Evolutionary conservation across 2,329 filamentous ascomycete species (phyloP).

Genomic region (Myotisia sp.): DNA sequence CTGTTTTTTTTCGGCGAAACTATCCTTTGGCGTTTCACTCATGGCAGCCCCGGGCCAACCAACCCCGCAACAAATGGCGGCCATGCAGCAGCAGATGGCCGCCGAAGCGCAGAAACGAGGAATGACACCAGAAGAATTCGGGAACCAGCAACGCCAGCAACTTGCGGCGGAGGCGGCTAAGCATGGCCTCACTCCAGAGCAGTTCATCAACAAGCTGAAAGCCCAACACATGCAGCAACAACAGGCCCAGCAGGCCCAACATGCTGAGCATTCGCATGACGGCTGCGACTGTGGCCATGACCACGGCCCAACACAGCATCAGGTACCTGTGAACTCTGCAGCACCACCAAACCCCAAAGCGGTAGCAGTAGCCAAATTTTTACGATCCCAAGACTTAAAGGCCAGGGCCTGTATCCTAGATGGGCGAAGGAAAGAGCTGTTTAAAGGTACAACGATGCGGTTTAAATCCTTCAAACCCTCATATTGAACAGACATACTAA

Average conservation of each 20-base stretch:
- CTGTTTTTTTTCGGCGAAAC: too few relatives aligned
- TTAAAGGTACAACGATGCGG: slow-evolving; percentile 64
- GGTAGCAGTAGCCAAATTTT: slow-evolving; percentile 75
- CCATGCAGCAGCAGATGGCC: slow-evolving; percentile 70
- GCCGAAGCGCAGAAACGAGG: slow-evolving; percentile 72
- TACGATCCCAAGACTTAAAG: slow-evolving; percentile 75
- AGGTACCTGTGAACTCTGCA: slow-evolving; percentile 34
- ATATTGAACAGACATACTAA: too few relatives aligned
- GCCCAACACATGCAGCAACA: slow-evolving; percentile 21
- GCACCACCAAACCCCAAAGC: slow-evolving; percentile 74
- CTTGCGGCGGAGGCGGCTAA: slow-evolving; percentile 36
- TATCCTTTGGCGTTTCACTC: too few relatives aligned
- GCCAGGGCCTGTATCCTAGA: slow-evolving; percentile 81
- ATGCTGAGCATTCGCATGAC: slow-evolving; percentile 20
- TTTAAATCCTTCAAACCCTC: background rate
- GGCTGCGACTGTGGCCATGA: slow-evolving; percentile 16
- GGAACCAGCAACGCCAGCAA: slow-evolving; percentile 43
- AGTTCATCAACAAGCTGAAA: slow-evolving; percentile 31
- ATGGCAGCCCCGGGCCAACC: slow-evolving; percentile 37
- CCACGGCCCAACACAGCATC: slow-evolving; percentile 27
- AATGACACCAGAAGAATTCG: slow-evolving; percentile 72
- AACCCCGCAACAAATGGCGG: slow-evolving; percentile 68
- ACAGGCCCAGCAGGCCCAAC: slow-evolving; percentile 26
- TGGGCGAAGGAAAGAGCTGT: slow-evolving; percentile 96
- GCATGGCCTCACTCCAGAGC: slow-evolving; percentile 38